A percentile compares a stretch with the other conserved stretches of the same genome.
These are phyloP conservation scores for Stylonectria norvegica DNA, from an alignment of 2,329 filamentous ascomycete genomes.

Conservation along the genomic window DNA sequence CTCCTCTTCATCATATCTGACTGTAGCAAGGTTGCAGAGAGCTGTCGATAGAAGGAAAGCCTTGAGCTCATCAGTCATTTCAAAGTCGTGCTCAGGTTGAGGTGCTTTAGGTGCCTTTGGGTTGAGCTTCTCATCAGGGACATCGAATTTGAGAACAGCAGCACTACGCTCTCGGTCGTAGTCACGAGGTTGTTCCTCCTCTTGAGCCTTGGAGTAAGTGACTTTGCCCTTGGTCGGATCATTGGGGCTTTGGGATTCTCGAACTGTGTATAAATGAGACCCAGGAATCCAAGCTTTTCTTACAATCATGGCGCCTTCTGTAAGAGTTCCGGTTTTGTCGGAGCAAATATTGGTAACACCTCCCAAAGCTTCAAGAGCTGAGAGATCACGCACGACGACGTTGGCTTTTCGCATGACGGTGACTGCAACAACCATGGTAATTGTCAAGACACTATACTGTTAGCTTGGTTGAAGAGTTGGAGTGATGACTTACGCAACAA, in stretches of 20 bases:
- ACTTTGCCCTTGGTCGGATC: conserved; percentile 59
- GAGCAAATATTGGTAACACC: conserved; percentile 72
- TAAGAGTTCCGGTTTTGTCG: conserved; percentile 69
- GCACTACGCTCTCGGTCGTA: conserved; percentile 59
- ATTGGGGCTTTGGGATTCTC: conserved; percentile 56
- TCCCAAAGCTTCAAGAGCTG: conserved; percentile 65
- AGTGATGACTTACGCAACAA: conserved; percentile 52
- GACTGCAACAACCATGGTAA: conserved; percentile 65
- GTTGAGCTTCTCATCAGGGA: conserved; percentile 55
- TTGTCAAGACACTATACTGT: conserved; percentile 54
- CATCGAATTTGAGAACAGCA: conserved; percentile 59
- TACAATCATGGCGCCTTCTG: conserved; percentile 67
- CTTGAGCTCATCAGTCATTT: conserved; percentile 48
- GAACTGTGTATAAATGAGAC: conserved; percentile 56
- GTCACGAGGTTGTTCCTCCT: conserved; percentile 47
- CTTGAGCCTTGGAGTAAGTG: conserved; percentile 40
- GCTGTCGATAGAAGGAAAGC: conserved; percentile 55
- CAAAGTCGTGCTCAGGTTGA: conserved; percentile 35
- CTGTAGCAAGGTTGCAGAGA: conserved; percentile 63
- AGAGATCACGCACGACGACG: conserved; percentile 63
- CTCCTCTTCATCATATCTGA: conserved; percentile 52
- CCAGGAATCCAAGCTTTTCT: conserved; percentile 63
- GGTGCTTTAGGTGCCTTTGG: conserved; percentile 24
- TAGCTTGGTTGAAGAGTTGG: not conserved
- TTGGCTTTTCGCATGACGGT: conserved; percentile 63